Evolutionary conservation across 345 rosid species (phyloP).

Genomic region (Geranium brycei): DNA sequence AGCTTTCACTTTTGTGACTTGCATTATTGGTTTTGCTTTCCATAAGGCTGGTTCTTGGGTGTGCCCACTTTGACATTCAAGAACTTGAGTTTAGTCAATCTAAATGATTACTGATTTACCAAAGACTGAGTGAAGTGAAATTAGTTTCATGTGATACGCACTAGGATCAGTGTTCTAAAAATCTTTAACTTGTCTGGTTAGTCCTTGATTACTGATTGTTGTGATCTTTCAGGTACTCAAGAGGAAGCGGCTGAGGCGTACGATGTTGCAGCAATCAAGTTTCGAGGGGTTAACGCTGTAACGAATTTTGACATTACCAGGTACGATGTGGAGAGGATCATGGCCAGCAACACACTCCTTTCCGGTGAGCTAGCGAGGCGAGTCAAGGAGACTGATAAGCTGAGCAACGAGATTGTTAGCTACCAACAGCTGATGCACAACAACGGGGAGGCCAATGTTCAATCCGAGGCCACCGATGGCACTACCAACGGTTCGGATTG

Average conservation of each 20-base stretch:
- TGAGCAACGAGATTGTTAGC: constrained; percentile 11
- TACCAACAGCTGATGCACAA: background rate
- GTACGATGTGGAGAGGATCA: constrained; percentile 64
- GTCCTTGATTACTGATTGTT: background rate
- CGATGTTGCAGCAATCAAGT: constrained; percentile 69
- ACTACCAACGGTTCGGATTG: constrained; percentile 13
- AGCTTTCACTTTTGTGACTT: background rate
- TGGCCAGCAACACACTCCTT: constrained; percentile 57
- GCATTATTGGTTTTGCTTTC: too few species aligned
- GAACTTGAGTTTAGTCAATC: too few species aligned
- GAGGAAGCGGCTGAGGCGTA: constrained; percentile 88
- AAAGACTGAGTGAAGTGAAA: too few species aligned
- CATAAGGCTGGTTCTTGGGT: background rate
- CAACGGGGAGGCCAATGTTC: background rate
- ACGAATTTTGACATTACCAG: constrained; percentile 66
- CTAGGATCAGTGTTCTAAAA: too few species aligned
- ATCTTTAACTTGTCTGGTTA: too few species aligned
- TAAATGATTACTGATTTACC: too few species aligned
- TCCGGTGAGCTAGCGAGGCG: constrained; percentile 61
- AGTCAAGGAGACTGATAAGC: constrained; percentile 19
- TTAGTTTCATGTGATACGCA: too few species aligned
- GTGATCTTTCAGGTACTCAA: constrained; percentile 40
- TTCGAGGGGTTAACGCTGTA: constrained; percentile 65
- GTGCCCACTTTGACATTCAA: too few species aligned
- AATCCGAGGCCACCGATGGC: too few species aligned